These are phyloP conservation scores for Fusarium udum DNA, from an alignment of 2,329 filamentous ascomycete species.

Conservation along the genomic window DNA sequence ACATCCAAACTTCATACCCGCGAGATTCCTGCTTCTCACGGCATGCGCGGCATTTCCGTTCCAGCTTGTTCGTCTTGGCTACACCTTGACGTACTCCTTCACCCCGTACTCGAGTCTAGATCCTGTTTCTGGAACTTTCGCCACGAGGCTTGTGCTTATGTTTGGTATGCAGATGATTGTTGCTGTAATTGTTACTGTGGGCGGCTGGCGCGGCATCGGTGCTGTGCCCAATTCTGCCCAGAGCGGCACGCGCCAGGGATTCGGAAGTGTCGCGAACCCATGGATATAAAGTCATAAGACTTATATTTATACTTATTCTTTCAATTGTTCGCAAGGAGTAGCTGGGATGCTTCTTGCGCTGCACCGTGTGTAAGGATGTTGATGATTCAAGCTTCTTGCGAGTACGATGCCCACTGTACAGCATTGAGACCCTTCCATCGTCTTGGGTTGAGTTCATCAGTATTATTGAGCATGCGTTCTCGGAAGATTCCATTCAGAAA, in stretches of 20 bases:
- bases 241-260: not conserved
- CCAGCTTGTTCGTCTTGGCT: not conserved
- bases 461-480: too few species aligned
- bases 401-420: too few species aligned
- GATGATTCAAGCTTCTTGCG: too few species aligned
- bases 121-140: not conserved
- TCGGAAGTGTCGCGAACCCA: not conserved
- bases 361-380: too few species aligned
- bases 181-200: not conserved
- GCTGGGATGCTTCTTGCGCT: not conserved
- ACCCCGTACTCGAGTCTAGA: not conserved
- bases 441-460: too few species aligned
- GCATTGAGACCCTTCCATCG: too few species aligned
- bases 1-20: not conserved
- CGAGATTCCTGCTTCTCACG: not conserved
- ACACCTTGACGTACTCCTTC: not conserved
- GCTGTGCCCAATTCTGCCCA: not conserved
- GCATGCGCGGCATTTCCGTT: not conserved
- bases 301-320: fast-evolving
- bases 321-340: fast-evolving
- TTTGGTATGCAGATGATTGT: not conserved
- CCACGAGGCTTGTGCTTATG: not conserved
- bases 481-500: too few species aligned
- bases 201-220: not conserved
- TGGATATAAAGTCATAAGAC: not conserved